These are phyloP conservation scores for Rubia yunnanensis DNA, from an alignment of 257 asterid genomes.

Conservation along the genomic window DNA sequence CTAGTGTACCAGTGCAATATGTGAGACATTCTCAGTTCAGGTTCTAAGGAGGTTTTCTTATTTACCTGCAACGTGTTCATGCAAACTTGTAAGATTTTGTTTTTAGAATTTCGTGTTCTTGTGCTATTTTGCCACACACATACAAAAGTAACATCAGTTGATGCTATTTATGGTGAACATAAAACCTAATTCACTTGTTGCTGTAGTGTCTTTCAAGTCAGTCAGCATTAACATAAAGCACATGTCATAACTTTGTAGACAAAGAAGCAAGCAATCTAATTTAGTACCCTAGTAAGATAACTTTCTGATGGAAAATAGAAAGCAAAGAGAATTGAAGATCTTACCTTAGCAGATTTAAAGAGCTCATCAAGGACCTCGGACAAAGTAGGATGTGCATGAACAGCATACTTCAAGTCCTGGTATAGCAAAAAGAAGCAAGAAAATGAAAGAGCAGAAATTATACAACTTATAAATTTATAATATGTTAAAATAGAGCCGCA, in stretches of 20 bases:
- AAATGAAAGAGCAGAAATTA: conserved; percentile 11
- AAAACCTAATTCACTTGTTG: background rate
- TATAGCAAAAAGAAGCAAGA: conserved; percentile 21
- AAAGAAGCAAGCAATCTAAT: background rate
- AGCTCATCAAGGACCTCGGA: conserved; percentile 92
- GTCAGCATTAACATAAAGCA: background rate
- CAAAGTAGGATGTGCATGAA: conserved; percentile 94
- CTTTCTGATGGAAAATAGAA: background rate
- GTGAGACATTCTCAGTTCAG: conserved; percentile 57
- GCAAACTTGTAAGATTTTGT: conserved; percentile 23
- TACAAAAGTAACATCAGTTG: background rate
- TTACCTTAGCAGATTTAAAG: conserved; percentile 84
- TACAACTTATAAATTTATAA: background rate
- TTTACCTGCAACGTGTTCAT: conserved; percentile 34
- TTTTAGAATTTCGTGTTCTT: conserved; percentile 14
- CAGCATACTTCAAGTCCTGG: conserved; percentile 86
- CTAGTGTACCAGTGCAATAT: conserved; percentile 52
- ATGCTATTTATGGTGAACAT: background rate
- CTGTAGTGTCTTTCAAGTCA: background rate
- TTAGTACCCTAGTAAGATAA: background rate
- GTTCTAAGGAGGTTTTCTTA: conserved; percentile 48
- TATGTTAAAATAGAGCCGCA: conserved; percentile 5
- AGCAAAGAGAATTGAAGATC: conserved; percentile 5
- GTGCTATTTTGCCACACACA: conserved; percentile 3
- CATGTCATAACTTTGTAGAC: background rate